Base-by-base conservation (phyloP, 2,329 filamentous ascomycete genomes). In the Microsporum ferrugineum region DNA sequence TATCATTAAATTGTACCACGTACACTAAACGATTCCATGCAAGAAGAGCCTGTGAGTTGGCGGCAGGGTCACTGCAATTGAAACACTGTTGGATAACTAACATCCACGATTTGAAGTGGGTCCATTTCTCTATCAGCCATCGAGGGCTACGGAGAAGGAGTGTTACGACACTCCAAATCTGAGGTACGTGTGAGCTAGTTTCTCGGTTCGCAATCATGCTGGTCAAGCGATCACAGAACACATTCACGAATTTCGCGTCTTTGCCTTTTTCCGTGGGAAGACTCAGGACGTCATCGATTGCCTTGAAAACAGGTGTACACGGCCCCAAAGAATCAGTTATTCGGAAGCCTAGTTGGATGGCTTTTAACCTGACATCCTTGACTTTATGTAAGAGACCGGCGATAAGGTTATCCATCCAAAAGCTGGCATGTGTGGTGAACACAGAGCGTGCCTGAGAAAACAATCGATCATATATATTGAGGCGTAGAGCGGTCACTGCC, bases 11-110 rank as follows among this genome's bases (percentile, higher is more conserved):
- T 60, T 86, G 82, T 14, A 89, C 80, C 5, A 86, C 82, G 70
- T 87, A 95, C 23, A 94, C 82, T 51, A 96, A 84, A 59, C 88
- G 86, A 67, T 88, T 89, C 89, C 92, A 96, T 0, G 91, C 91
- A 61, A 86, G 77, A 68, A 92, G 90, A 27, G 91, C 89, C 68
- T 95, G 86, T 12, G 84, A 79, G 67, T 87, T 89, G 51, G 86
- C 88, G 51, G 80, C 76, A 2, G 80, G 76, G 64, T 96, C 89
- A 59, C 82, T 82, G 66, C 84, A 87, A 70, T 95, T 95, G 73
- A 97, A 90, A 68, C 89, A 94, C 64, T 80, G 81, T 68, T 96
- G 88, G 17, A 95, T 86, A 7, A 96, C 80, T 36, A 82, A 80
- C 5, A 96, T 78, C 88, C 90, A 96, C 4, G 82, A 79, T 33